Evolutionary conservation across 2,329 filamentous ascomycete genomes (phyloP), one percentile per base, ranked within the genome.

Genomic region (Didymella segeticola): DNA sequence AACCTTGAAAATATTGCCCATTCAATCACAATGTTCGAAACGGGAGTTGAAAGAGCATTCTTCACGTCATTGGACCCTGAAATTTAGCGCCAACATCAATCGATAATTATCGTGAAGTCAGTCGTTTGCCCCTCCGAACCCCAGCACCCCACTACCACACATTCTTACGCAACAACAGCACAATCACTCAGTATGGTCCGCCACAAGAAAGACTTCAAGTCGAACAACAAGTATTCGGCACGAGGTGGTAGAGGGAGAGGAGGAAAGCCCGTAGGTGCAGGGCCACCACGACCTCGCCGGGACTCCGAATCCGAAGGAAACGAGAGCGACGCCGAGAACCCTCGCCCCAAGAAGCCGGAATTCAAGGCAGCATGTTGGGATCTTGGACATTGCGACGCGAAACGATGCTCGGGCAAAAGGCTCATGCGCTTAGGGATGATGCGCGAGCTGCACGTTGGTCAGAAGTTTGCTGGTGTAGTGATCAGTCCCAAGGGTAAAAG

Each of bases 341-440:
- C 72, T 53, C 52, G 57, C 64, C 64, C 63, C 62, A 74, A 59
- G 66, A 77, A 75, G 22, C 78, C 83, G 67, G 60, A 86, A 78
- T 97, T 93, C 83, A 96, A 96, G 78, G 93, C 95, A 42, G 95
- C 93, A 54, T 97, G 93, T 75, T 99, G 95, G 95, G 95, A 99
- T 71, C 83, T 99, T 27, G 93, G 93, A 58, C 95, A 99, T 79
- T 99, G 95, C 80, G 95, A 99, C 71, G 91, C 93, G 8, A 98
- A 97, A 76, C 83, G 93, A 65, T 99, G 95, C 78, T 97, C 93
- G 0, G 95, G 95, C 26, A 99, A 99, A 80, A 88, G 91, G 60
- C 83, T 99, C 27, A 96, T 99, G 84, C 88, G 89, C 60, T 84
- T 96, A 49, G 93, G 93, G 3, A 81, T 97, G 68, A 97, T 99